Base-by-base conservation (phyloP, 306 rosid genomes). In the Carpinus fangiana region DNA sequence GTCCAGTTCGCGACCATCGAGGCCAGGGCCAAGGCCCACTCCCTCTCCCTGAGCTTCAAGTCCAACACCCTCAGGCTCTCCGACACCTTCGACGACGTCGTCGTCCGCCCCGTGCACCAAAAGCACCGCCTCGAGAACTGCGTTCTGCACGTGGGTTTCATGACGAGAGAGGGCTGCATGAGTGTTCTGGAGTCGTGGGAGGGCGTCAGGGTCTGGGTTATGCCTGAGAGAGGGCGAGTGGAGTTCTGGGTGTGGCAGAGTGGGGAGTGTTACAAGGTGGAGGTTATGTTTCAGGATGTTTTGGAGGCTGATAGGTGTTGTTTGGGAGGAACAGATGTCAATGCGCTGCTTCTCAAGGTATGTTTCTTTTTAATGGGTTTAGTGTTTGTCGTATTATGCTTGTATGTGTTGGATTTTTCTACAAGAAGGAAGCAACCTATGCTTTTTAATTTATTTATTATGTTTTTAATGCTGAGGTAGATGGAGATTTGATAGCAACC, bases 231-330 rank as follows among this genome's bases (percentile, higher is more conserved):
- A 84, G 81, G 50, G 9, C 79, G 81, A 79, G 83, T 87, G 20
- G 98, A 90, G 69, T 92, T 83, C 77, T 92, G 91, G 93, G 83
- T 95, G 0, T 75, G 69, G 77, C 83, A 60, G 3, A 34, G 5
- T 1, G 78, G 16, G 9, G 80, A 87, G 45, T 90, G 90, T 72
- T 95, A 75, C 68, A 91, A 86, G 38, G 75, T 95, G 16, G 97
- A 95, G 82, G 77, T 94, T 73, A 53, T 78, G 50, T 90, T 94
- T 80, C 93, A 89, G 67, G 89, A 94, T 52, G 81, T 95, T 65
- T 54, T 89, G 87, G 98, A 89, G 87, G 17, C 88, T 26, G 73
- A 77, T 53, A 91, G 90, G 26, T 86, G 73, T 75, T 68, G 69
- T 81, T 78, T 78, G 77, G 92, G 70, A 8, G 90, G 79, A 34